Evolutionary conservation across 2,329 filamentous ascomycete genomes (phyloP).

Genomic region (Colletotrichum lentis): DNA sequence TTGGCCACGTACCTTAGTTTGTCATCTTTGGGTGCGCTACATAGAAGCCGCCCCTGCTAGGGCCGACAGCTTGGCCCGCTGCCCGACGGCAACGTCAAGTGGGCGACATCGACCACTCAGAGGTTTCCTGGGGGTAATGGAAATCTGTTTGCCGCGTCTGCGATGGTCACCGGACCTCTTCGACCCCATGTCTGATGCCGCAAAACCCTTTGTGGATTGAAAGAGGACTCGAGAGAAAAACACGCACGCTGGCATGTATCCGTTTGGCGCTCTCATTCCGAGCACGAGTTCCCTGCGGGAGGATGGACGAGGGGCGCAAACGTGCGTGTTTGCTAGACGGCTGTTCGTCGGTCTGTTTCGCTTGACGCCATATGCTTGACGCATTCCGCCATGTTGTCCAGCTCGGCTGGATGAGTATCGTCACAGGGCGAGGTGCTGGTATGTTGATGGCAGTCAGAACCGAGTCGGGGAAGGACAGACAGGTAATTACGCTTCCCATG

Average conservation of each 20-base stretch:
- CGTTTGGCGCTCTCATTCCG: neutral
- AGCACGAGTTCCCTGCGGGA: neutral
- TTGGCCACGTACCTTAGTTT: too few relatives aligned
- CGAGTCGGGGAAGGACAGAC: neutral
- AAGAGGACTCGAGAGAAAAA: constrained; percentile 5
- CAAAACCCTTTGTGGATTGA: constrained; percentile 23
- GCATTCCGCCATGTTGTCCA: constrained; percentile 11
- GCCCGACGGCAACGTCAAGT: constrained; percentile 31
- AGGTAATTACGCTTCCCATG: neutral
- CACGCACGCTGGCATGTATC: neutral
- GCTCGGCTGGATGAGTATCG: neutral
- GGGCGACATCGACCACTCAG: constrained; percentile 27
- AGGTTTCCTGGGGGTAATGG: constrained; percentile 38
- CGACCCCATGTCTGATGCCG: constrained; percentile 20
- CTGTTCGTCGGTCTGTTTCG: neutral
- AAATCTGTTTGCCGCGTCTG: constrained; percentile 28
- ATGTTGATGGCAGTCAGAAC: neutral
- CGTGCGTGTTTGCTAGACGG: constrained; percentile 9
- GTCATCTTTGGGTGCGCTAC: too few relatives aligned
- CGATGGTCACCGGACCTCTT: constrained; percentile 31
- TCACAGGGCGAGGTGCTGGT: neutral
- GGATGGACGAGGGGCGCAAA: constrained; percentile 5
- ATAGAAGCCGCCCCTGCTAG: constrained; percentile 9
- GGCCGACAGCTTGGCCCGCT: constrained; percentile 11
- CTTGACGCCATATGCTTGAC: constrained; percentile 15